Evolutionary conservation across 2,329 filamentous ascomycete species (phyloP).

Genomic region (Botrytis sinoallii): DNA sequence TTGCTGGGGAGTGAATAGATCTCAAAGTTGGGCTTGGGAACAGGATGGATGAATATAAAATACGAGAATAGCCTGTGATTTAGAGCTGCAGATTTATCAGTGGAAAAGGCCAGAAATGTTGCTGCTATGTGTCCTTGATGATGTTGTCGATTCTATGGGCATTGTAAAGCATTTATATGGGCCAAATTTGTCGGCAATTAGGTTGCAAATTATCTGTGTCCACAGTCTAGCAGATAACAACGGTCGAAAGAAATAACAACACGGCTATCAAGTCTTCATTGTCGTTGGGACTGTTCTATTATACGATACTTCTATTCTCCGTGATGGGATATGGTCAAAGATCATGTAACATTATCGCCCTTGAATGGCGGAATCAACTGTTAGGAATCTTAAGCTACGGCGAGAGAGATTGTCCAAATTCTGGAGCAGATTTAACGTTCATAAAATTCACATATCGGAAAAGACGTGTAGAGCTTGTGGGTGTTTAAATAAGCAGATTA

Average conservation of each 20-base stretch:
- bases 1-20: background rate
- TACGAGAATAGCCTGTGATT: no score
- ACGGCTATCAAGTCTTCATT: background rate
- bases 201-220: background rate
- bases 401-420: no score
- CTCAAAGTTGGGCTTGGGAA: background rate
- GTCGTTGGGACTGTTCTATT: accelerated
- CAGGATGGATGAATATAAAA: no score
- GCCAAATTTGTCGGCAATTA: accelerated
- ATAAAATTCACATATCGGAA: background rate
- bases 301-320: accelerated
- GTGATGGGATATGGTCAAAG: accelerated
- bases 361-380: no score
- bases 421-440: no score
- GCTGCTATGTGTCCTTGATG: background rate
- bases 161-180: background rate
- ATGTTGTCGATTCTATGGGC: accelerated
- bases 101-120: no score
- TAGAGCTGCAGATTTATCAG: no score
- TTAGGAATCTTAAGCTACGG: background rate
- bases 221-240: no score
- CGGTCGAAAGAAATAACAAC: no score
- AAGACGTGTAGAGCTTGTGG: background rate
- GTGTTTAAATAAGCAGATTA: no score
- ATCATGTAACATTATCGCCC: accelerated